phyloP scores from a whole-genome alignment of 139 green algal genomes.

The Spirogloea muscicola region DNA sequence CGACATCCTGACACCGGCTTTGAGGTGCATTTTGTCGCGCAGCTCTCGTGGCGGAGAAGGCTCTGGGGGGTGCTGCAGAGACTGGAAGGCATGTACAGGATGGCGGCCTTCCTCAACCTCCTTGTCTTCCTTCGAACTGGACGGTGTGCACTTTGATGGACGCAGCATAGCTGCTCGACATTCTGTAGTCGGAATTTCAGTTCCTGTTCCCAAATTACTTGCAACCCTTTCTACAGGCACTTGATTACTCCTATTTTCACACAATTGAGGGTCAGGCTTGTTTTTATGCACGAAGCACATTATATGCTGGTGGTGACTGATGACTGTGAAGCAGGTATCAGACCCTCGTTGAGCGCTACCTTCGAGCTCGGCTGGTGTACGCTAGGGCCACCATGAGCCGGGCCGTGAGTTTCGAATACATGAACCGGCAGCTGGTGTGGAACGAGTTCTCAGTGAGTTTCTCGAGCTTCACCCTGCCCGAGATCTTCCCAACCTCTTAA shows the following conservation, averaged over 20 bases:
- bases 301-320: too few species aligned
- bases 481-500: too few species aligned
- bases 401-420: slow-evolving; percentile 79
- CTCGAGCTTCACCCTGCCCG: neutral
- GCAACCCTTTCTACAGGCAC: too few species aligned
- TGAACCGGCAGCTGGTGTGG: slow-evolving; percentile 89
- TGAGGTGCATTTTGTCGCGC: neutral
- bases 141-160: slow-evolving; percentile 12
- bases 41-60: slow-evolving; percentile 4
- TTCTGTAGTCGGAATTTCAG: too few species aligned
- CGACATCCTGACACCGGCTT: neutral
- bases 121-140: slow-evolving; percentile 19
- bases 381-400: slow-evolving; percentile 62
- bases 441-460: slow-evolving; percentile 64
- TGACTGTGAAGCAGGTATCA: too few species aligned
- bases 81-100: neutral
- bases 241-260: too few species aligned
- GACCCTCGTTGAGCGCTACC: slow-evolving; percentile 67
- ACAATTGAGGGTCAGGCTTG: too few species aligned
- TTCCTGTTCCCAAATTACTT: neutral
- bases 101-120: slow-evolving; percentile 20
- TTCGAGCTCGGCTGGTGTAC: slow-evolving; percentile 74
- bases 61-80: slow-evolving; percentile 15
- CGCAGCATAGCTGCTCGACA: too few species aligned
- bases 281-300: too few species aligned